These are phyloP conservation scores for Lentinula aciculospora DNA, from an alignment of 768 basidiomycete species.

Conservation along the genomic window DNA sequence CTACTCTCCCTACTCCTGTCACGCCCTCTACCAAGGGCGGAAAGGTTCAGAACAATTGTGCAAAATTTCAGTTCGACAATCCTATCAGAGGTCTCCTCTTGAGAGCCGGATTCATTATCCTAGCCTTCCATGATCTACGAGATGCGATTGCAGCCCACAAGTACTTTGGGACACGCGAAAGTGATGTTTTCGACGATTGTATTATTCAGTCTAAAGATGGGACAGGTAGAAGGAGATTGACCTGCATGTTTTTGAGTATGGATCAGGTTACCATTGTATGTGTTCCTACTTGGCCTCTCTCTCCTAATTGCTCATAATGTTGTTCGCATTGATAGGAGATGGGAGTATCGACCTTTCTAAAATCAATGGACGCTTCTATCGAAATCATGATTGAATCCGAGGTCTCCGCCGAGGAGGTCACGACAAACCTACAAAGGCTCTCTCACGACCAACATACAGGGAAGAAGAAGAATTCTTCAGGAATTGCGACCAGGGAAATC, in stretches of 20 bases:
- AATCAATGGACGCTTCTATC: conserved; percentile 46
- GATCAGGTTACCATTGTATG: conserved; percentile 42
- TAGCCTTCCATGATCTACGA: conserved; percentile 59
- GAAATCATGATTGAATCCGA: conserved; percentile 35
- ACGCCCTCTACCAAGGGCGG: not conserved
- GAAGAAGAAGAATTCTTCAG: not conserved
- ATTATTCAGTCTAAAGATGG: conserved; percentile 18
- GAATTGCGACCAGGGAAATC: conserved; percentile 1
- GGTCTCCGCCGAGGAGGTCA: conserved; percentile 13
- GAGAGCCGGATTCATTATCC: conserved; percentile 44
- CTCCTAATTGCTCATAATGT: conserved; percentile 9
- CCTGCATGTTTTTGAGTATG: conserved; percentile 39
- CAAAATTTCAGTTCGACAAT: not conserved
- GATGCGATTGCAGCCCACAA: conserved; percentile 42
- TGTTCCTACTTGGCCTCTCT: conserved; percentile 4
- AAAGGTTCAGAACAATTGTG: not conserved
- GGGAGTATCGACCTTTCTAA: conserved; percentile 45
- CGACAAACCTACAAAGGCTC: conserved; percentile 6
- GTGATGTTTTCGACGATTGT: conserved; percentile 22
- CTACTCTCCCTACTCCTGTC: not conserved
- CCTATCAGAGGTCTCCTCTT: conserved; percentile 54
- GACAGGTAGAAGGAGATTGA: conserved; percentile 22
- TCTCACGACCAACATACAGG: conserved; percentile 7
- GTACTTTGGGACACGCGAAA: conserved; percentile 27
- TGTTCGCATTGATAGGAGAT: conserved; percentile 34